Conservation (phyloP, 1,284 basidiomycete genomes). For the Inonotus hispidus region DNA sequence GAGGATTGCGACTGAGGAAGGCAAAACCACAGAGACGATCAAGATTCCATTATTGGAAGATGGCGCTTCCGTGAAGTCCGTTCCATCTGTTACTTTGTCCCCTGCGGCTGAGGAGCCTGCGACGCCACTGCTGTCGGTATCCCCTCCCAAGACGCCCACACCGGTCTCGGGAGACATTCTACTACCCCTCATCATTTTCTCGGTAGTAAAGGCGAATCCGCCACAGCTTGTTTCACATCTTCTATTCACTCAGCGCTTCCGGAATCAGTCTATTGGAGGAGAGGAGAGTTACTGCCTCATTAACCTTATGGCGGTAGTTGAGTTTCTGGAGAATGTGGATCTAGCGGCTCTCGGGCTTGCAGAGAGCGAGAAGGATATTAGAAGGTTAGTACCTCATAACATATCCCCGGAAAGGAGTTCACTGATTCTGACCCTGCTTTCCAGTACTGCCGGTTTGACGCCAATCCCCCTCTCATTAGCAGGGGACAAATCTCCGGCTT, state of each 20-base stretch:
- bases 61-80: slow-evolving; percentile 4
- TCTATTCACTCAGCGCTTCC: slow-evolving; percentile 82
- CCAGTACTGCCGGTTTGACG: slow-evolving; percentile 66
- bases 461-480: slow-evolving; percentile 59
- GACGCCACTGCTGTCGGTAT: slow-evolving; percentile 26
- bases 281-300: slow-evolving; percentile 91
- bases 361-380: slow-evolving; percentile 54
- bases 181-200: slow-evolving; percentile 85
- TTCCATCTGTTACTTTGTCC: slow-evolving; percentile 3
- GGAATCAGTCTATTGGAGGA: slow-evolving; percentile 67
- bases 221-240: slow-evolving; percentile 80
- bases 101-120: background rate
- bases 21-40: slow-evolving; percentile 7
- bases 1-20: background rate
- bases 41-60: slow-evolving; percentile 2
- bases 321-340: slow-evolving; percentile 91
- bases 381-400: slow-evolving; percentile 37
- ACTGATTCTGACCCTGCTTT: slow-evolving; percentile 1
- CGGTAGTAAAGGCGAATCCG: slow-evolving; percentile 88
- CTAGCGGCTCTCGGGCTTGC: slow-evolving; percentile 75
- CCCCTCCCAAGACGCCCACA: slow-evolving; percentile 32
- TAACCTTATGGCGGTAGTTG: slow-evolving; percentile 89
- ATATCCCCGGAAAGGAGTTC: background rate
- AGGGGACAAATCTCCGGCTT: slow-evolving; percentile 25
- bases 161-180: slow-evolving; percentile 73